A percentile compares a stretch with the other conserved stretches of the same genome.
These are phyloP conservation scores for Oryza glumipatula DNA, from an alignment of 176 grass and related monocot genomes.

Conservation along the genomic window DNA sequence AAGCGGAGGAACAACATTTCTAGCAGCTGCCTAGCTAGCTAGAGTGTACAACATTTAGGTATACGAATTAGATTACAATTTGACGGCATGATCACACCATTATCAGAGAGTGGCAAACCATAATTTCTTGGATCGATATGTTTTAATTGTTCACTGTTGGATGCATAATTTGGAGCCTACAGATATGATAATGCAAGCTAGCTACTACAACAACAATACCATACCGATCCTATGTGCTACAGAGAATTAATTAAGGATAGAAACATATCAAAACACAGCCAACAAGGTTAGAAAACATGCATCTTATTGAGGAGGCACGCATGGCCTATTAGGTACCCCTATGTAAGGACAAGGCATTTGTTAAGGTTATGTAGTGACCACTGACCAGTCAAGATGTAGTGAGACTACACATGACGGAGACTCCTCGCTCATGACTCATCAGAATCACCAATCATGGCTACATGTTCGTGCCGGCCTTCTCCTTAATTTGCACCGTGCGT, in stretches of 20 bases:
- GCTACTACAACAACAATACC: not conserved
- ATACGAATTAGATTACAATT: too few species aligned
- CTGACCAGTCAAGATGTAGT: not conserved
- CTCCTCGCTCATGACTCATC: not conserved
- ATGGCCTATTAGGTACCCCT: conserved; percentile 11
- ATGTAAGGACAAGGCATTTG: conserved; percentile 6
- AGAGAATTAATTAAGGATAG: not conserved
- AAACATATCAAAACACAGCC: not conserved
- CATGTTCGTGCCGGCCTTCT: conserved; percentile 29
- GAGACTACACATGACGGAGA: not conserved
- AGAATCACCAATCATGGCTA: conserved; percentile 16
- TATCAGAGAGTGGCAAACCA: not conserved
- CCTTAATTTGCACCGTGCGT: too few species aligned
- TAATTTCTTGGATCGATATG: not conserved
- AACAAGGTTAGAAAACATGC: not conserved
- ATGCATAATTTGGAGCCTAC: conserved; percentile 3
- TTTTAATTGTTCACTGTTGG: not conserved
- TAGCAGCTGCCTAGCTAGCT: too few species aligned
- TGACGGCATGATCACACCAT: not conserved
- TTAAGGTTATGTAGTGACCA: not conserved
- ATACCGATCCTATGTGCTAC: not conserved
- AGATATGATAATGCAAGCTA: not conserved
- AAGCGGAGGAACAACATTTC: too few species aligned
- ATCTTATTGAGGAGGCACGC: conserved; percentile 13
- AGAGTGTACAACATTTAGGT: too few species aligned